Percentiles rank a stretch among this genome's conserved stretches.
phyloP scores from a whole-genome alignment of 768 basidiomycete species.

The Tulasnella sp. region DNA sequence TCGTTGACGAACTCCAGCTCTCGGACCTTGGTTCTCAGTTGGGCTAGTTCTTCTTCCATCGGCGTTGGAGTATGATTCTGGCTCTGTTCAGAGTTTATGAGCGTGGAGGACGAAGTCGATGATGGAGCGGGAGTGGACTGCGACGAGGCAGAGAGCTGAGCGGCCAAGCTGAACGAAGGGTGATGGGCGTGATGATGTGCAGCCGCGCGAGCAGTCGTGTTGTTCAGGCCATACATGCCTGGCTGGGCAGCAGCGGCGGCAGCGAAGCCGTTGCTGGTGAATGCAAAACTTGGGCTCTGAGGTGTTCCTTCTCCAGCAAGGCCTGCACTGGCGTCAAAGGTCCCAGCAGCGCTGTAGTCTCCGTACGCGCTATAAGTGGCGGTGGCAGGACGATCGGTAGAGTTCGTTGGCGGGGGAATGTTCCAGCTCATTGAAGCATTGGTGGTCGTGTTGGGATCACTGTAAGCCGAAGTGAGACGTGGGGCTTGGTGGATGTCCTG shows the following conservation, averaged over 20 bases:
- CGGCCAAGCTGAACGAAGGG: constrained; percentile 7
- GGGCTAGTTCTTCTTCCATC: constrained; percentile 51
- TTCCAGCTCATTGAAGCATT: constrained; percentile 22
- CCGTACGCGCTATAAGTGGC: constrained; percentile 17
- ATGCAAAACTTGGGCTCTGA: constrained; percentile 26
- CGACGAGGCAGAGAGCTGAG: constrained; percentile 5
- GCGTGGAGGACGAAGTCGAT: constrained; percentile 3
- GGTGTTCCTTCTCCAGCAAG: constrained; percentile 21
- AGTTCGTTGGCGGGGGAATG: constrained; percentile 23
- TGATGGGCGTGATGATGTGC: constrained; percentile 15
- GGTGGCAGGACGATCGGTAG: background rate
- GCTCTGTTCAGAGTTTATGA: constrained; percentile 2
- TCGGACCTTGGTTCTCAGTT: constrained; percentile 54
- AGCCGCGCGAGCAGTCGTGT: background rate
- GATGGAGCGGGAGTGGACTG: constrained; percentile 25
- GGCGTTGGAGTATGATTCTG: constrained; percentile 13
- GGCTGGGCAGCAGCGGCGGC: background rate
- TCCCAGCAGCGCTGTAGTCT: constrained; percentile 7
- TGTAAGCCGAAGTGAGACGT: constrained; percentile 10
- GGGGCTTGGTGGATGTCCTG: background rate
- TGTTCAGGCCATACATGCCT: constrained; percentile 14
- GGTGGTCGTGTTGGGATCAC: constrained; percentile 15
- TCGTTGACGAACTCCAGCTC: constrained; percentile 63
- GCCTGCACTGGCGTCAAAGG: background rate
- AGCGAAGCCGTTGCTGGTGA: constrained; percentile 12